A percentile compares a stretch with the other conserved stretches of the same genome.
phyloP scores from a whole-genome alignment of 2,329 filamentous ascomycete species.

The Blastomyces percursus region DNA sequence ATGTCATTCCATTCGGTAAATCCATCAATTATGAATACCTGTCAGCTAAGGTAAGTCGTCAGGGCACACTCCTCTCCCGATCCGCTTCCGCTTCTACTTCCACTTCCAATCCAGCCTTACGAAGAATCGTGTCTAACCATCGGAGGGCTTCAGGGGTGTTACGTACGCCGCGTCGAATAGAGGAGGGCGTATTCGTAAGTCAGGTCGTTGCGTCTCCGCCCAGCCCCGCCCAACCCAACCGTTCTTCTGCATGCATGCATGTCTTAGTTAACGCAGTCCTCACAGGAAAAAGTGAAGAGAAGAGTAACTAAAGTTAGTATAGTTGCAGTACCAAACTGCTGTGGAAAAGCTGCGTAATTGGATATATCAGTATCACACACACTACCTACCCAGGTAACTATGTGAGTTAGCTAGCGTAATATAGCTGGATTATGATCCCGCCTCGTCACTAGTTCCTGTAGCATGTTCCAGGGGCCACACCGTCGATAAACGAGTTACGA shows the following conservation, averaged over 20 bases:
- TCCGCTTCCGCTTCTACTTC: background rate
- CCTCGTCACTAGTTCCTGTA: too few species aligned
- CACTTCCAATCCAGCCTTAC: background rate
- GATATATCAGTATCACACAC: too few species aligned
- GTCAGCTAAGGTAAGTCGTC: too few species aligned
- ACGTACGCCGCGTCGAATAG: background rate
- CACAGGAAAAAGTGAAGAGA: too few species aligned
- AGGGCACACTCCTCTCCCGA: background rate
- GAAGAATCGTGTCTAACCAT: background rate
- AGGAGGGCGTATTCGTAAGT: background rate
- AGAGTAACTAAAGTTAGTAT: too few species aligned
- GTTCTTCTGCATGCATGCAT: background rate
- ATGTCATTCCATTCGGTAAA: too few species aligned
- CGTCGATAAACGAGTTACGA: background rate
- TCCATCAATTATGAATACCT: background rate
- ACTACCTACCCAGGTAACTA: too few species aligned
- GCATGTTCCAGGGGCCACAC: background rate
- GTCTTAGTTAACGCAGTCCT: too few species aligned
- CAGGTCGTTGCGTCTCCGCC: too few species aligned
- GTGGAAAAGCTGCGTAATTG: too few species aligned
- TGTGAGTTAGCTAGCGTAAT: background rate
- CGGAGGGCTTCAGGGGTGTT: background rate
- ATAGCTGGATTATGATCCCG: background rate
- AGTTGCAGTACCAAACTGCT: too few species aligned
- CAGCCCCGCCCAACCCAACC: background rate